Evolutionary conservation across 345 rosid species (phyloP), one percentile per base, ranked within the genome.

Genomic region (Euphorbia tirucalli): DNA sequence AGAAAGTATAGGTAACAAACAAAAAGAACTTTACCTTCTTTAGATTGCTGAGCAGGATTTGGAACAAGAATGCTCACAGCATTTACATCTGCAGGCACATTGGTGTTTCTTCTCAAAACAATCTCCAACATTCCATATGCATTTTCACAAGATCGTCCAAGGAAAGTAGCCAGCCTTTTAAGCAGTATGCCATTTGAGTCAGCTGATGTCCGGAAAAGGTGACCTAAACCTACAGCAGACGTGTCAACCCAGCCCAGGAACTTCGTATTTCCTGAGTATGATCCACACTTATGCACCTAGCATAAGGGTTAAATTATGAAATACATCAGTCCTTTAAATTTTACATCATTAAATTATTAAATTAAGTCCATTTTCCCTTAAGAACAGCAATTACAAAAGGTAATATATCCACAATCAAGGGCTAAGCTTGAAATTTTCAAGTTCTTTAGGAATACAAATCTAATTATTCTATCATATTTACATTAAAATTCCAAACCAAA

Each of bases 141-240:
- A 81, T 77, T 86, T 69, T 81, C 85, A 69, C 28, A 50, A 65
- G 85, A 81, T 82, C 83, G 86, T 35, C 85, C 73, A 54, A 93
- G 84, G 78, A 87, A 84, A 69, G 85, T 71, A 19, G 98, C 93
- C 69, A 93, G 75, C 74, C 80, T 81, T 82, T 90, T 90, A 39
- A 93, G 85, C 78, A 83, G 85, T 61, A 84, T 70, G 67, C 96
- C 97, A 70, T 86, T 80, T 64, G 77, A 66, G 78, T 93, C 98
- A 28, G 83, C 79, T 76, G 83, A 80, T 54, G 83, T 70, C 30
- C 77, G 85, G 55, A 88, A 91, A 73, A 93, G 86, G 81, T 93
- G 86, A 80, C 93, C 88, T 71, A 93, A 83, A 66, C 98, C 98
- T 74, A 90, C 96, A 39, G 86, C 91, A 76, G 94, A 91, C 69